Evolutionary conservation across 176 grass and related monocot species (phyloP), one percentile per base, ranked within the genome.

Genomic region (Elymus sibiricus): DNA sequence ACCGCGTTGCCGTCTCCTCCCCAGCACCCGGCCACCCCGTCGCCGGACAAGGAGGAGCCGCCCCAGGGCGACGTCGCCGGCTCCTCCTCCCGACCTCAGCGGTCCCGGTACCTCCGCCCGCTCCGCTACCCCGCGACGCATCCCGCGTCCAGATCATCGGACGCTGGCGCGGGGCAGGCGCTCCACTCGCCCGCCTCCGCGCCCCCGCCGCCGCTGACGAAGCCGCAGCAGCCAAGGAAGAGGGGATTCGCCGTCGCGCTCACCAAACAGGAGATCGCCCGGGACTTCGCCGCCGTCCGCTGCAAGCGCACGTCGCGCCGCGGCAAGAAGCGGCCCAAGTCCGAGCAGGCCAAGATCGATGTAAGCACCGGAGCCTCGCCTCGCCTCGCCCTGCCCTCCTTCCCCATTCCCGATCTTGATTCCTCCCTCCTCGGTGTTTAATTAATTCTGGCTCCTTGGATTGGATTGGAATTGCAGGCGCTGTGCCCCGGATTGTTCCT

Each of bases 201-300:
- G 5, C 15, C 66, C 11, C 0, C 75, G 66, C 29, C 15, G 5
- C 10, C 64, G 9, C 16, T 6, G 14, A 55, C 61, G 29, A 32
- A 31, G 10, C 17, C 61, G 69, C 1, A 63, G 77, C 37, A 14
- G 8, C 19, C 61, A 0, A 72, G 7, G 86, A 92, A 89, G 83
- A 92, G 71, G 86, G 24, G 43, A 35, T 89, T 92, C 66, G 82
- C 43, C 71, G n/a, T 82, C 47, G 62, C 81, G 77, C 84, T 92
- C 7, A 77, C 84, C 31, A 81, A 43, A 71, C 76, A 90, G 35
- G 87, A 92, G 76, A 87, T 92, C 40, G 70, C 47, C 29, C 84
- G 80, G 39, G 91, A 92, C 70, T 82, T 92, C 77, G 43, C 40
- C 51, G 70, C 80, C 65, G 81, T 90, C 78, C 85, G 83, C 58